Conservation (phyloP, 768 basidiomycete species). For the Lentinula detonsa region DNA sequence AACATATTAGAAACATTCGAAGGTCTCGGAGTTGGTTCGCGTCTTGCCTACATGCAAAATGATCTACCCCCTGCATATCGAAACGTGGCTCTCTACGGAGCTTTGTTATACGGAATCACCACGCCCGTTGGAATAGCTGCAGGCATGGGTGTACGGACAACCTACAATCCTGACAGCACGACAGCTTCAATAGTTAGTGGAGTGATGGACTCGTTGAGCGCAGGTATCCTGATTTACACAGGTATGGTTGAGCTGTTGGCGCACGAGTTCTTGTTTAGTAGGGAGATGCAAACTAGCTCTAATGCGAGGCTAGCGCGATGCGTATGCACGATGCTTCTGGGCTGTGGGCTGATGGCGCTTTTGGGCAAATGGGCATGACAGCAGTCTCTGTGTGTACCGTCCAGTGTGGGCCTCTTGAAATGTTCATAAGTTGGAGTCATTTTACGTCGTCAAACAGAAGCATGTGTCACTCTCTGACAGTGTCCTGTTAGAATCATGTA, state of each 20-base stretch:
- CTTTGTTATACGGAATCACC: conserved; percentile 63
- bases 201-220: conserved; percentile 74
- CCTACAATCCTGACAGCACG: conserved; percentile 77
- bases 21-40: conserved; percentile 90
- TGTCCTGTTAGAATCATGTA: no score
- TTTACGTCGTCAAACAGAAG: no score
- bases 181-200: conserved; percentile 82
- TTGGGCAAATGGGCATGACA: conserved; percentile 85
- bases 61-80: conserved; percentile 43
- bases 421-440: no score
- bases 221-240: conserved; percentile 86
- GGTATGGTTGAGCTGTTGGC: conserved; percentile 88
- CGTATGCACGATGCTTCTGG: conserved; percentile 65
- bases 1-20: conserved; percentile 74
- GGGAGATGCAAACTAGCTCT: conserved; percentile 69
- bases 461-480: no score
- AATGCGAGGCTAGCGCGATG: conserved; percentile 63
- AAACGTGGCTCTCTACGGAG: conserved; percentile 54
- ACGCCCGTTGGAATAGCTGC: conserved; percentile 87
- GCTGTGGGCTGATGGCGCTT: conserved; percentile 83
- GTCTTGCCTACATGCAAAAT: conserved; percentile 64
- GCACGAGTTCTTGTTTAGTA: conserved; percentile 91
- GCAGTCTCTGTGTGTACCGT: no score
- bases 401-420: no score
- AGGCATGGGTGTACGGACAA: conserved; percentile 67